These are phyloP conservation scores for Westerdykella aurantiaca DNA, from an alignment of 2,329 filamentous ascomycete species.

Conservation along the genomic window DNA sequence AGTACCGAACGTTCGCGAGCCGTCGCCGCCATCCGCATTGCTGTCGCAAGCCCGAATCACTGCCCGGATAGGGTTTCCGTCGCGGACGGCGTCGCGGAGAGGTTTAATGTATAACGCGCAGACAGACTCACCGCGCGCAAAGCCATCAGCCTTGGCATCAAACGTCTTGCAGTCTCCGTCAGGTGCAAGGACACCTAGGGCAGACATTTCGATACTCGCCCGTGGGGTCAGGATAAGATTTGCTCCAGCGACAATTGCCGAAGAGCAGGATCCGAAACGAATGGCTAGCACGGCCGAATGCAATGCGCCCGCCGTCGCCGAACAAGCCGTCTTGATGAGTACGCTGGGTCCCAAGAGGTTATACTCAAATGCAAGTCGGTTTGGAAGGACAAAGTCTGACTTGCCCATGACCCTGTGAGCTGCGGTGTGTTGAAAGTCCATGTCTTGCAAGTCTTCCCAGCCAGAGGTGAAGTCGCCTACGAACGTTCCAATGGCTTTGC, in stretches of 20 bases:
- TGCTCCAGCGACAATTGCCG: slow-evolving; percentile 13
- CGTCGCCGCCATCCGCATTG: slow-evolving; percentile 49
- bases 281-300: slow-evolving; percentile 11
- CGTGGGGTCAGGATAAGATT: slow-evolving; percentile 18
- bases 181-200: slow-evolving; percentile 7
- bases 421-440: no score
- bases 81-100: slow-evolving; percentile 50
- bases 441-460: no score
- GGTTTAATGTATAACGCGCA: slow-evolving; percentile 52
- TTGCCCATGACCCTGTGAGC: no score
- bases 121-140: slow-evolving; percentile 15
- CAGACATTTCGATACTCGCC: slow-evolving; percentile 6
- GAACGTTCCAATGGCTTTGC: no score
- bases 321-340: slow-evolving; percentile 35
- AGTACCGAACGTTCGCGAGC: slow-evolving; percentile 49
- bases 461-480: no score
- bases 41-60: slow-evolving; percentile 34
- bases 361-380: no score
- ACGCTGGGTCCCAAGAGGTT: no score
- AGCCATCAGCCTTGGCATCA: slow-evolving; percentile 14
- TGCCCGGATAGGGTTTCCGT: slow-evolving; percentile 47
- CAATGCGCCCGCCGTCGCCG: slow-evolving; percentile 23
- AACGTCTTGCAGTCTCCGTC: slow-evolving; percentile 17
- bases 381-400: no score
- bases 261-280: slow-evolving; percentile 5